Percentiles rank a stretch among this genome's conserved stretches.
Evolutionary conservation across 805 yeast species (phyloP).

Genomic region (Barnettozyma sp.): DNA sequence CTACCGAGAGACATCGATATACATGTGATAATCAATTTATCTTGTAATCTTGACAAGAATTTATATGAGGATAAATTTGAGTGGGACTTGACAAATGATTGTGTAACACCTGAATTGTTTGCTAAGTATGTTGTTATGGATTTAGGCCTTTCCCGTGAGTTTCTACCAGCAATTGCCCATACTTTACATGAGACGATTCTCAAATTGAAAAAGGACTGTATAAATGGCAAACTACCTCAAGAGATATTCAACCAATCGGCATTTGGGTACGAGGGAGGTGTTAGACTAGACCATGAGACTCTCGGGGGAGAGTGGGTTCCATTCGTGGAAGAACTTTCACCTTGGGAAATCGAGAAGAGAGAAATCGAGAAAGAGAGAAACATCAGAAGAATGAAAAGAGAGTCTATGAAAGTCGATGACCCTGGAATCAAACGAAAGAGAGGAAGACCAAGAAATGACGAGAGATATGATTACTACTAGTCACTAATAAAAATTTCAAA

Average conservation of each 20-base stretch:
- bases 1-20: slow-evolving; percentile 60
- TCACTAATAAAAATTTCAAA: too few species aligned
- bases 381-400: slow-evolving; percentile 86
- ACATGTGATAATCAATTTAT: slow-evolving; percentile 73
- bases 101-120: slow-evolving; percentile 63
- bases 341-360: slow-evolving; percentile 89
- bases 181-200: slow-evolving; percentile 75
- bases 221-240: slow-evolving; percentile 56
- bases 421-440: slow-evolving; percentile 32
- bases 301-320: slow-evolving; percentile 86
- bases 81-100: slow-evolving; percentile 67
- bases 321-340: slow-evolving; percentile 73
- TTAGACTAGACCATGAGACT: slow-evolving; percentile 66
- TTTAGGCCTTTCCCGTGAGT: slow-evolving; percentile 77
- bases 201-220: slow-evolving; percentile 71
- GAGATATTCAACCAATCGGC: slow-evolving; percentile 53
- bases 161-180: slow-evolving; percentile 82
- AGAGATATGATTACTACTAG: too few species aligned
- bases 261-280: slow-evolving; percentile 55
- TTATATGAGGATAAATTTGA: slow-evolving; percentile 89
- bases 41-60: slow-evolving; percentile 76
- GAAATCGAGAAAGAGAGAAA: slow-evolving; percentile 94
- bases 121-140: slow-evolving; percentile 79
- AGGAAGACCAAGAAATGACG: slow-evolving; percentile 33
- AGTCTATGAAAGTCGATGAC: slow-evolving; percentile 67